phyloP scores from a whole-genome alignment of 768 basidiomycete genomes.

The Hypsizygus marmoreus region DNA sequence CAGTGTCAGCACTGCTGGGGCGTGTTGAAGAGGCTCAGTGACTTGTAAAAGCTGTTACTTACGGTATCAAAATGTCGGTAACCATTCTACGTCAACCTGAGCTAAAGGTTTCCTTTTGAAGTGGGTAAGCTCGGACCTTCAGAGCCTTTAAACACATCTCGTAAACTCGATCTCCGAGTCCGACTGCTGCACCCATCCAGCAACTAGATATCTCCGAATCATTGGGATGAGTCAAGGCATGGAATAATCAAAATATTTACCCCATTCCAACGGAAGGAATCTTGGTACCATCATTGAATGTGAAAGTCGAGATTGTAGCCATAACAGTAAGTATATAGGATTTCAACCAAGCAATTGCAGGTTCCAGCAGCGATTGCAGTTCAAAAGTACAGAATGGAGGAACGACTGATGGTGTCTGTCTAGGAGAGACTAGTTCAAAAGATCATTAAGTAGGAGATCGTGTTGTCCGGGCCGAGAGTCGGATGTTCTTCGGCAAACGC shows the following conservation, averaged over 20 bases:
- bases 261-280: constrained; percentile 36
- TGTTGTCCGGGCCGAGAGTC: too few relatives aligned
- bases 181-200: constrained; percentile 41
- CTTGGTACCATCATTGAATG: constrained; percentile 28
- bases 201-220: constrained; percentile 19
- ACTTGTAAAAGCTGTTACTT: too few relatives aligned
- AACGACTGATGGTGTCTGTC: too few relatives aligned
- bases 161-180: constrained; percentile 40
- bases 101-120: background rate
- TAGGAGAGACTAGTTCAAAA: too few relatives aligned
- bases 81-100: constrained; percentile 29
- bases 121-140: constrained; percentile 22
- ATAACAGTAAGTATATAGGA: constrained; percentile 20
- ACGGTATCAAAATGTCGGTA: constrained; percentile 52
- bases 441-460: too few relatives aligned
- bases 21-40: too few relatives aligned
- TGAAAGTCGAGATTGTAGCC: constrained; percentile 21
- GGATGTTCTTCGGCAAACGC: too few relatives aligned
- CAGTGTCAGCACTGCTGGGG: too few relatives aligned
- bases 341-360: background rate
- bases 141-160: constrained; percentile 37
- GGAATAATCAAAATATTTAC: constrained; percentile 14
- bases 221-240: background rate
- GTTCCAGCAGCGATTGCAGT: background rate
- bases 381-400: too few relatives aligned